Evolutionary conservation across 441 rosid species (phyloP), one percentile per base, ranked within the genome.

Genomic region (Croton setiger): DNA sequence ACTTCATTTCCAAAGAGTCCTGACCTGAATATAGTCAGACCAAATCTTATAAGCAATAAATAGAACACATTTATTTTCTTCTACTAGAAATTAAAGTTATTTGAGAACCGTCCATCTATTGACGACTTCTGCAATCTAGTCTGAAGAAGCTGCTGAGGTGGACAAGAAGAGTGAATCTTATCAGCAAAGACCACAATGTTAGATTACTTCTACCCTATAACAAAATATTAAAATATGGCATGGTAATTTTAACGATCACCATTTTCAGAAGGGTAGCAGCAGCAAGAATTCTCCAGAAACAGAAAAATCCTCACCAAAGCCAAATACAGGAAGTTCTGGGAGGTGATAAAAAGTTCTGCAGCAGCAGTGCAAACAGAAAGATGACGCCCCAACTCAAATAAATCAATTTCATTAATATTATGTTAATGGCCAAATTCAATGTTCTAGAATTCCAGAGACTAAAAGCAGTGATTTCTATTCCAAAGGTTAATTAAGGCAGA

Each of bases 1-100:
- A 90, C 91, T 87, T 90, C 97, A 72, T 76, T 76, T 59, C 99
- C 99, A 75, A 94, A 87, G 37, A 48, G 77, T 55, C 96, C 98
- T 68, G 80, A 71, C 83, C 98, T 93, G 72, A 54, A 78, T 20
- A 57, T 67, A 55, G 74, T 69, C 56, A 36, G 45, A 72, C 55
- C 41, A 75, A 66, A 63, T 41, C 20, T 9, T 47, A 61, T 39
- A 61, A 39, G 37, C n/a, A 43, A 60, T 60, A 70, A 41, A 60
- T 27, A 60, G 23, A 4, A 15, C 27, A 7, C 11, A 7, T 37
- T 37, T 23, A 35, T 17, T 36, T 36, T 11, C 23, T 36, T 20
- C 66, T 36, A 14, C 8, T 2, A 1, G 37, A 33, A 13, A 15
- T 1, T 4, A 36, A 33, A 13, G 21, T 11, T 11, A 17, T 35